Evolutionary conservation across 495 filamentous ascomycete species (phyloP).

Genomic region (Podospora tetraspora): DNA sequence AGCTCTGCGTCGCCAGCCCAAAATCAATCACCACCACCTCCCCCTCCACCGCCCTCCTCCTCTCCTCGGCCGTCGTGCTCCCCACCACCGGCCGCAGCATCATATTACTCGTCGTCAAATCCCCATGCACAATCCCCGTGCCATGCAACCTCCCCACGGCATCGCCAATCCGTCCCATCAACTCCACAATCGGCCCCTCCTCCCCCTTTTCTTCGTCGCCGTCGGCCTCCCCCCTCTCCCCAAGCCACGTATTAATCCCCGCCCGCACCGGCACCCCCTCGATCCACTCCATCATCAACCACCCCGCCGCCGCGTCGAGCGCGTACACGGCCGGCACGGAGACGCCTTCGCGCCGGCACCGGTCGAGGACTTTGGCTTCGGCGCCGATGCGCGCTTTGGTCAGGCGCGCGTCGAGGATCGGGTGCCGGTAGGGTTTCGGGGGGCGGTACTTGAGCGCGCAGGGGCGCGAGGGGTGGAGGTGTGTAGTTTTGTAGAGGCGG

Average conservation of each 20-base stretch:
- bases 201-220: conserved; percentile 29
- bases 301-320: conserved; percentile 66
- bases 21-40: conserved; percentile 94
- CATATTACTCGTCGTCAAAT: conserved; percentile 96
- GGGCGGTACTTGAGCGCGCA: conserved; percentile 92
- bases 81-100: conserved; percentile 57
- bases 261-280: conserved; percentile 64
- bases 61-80: conserved; percentile 13
- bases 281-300: conserved; percentile 90
- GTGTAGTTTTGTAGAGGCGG: conserved; percentile 81
- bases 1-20: conserved; percentile 75
- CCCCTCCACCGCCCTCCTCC: conserved; percentile 46
- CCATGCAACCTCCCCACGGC: conserved; percentile 77
- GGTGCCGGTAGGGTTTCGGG: conserved; percentile 87
- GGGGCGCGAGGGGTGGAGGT: conserved; percentile 61
- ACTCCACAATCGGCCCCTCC: conserved; percentile 34
- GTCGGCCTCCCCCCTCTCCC: conserved; percentile 39
- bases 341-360: conserved; percentile 69
- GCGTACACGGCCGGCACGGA: conserved; percentile 71
- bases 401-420: conserved; percentile 78
- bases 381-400: conserved; percentile 80
- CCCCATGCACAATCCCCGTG: conserved; percentile 83
- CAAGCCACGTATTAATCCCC: conserved; percentile 61
- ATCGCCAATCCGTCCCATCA: conserved; percentile 68
- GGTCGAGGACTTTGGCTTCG: conserved; percentile 78